Conservation (phyloP, 345 rosid species). For the Pistacia vera region DNA sequence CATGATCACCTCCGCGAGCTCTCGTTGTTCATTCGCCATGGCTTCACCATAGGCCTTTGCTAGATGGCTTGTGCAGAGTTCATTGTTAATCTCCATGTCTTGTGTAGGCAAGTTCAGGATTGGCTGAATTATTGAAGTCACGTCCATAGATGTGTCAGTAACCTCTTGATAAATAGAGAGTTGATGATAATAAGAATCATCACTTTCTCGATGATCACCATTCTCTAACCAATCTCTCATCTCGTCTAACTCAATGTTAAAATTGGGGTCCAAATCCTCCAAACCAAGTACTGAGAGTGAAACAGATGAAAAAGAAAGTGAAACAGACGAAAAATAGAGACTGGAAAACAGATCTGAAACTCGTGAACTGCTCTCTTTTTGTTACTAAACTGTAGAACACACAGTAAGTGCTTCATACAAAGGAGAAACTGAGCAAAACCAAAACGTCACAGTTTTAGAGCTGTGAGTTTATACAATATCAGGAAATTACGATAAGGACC, state of each 20-base stretch:
- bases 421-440: too few relatives aligned
- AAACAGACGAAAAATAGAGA: too few relatives aligned
- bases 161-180: background rate
- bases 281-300: background rate
- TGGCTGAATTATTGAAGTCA: background rate
- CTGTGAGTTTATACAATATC: too few relatives aligned
- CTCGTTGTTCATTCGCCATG: slow-evolving; percentile 11
- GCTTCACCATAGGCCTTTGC: slow-evolving; percentile 26
- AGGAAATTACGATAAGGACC: too few relatives aligned
- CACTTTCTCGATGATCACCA: background rate
- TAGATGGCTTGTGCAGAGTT: slow-evolving; percentile 11
- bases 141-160: background rate
- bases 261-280: background rate
- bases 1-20: slow-evolving; percentile 23
- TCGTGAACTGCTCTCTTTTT: too few relatives aligned
- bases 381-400: too few relatives aligned
- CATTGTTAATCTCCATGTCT: slow-evolving; percentile 6
- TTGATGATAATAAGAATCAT: background rate
- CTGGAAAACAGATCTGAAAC: too few relatives aligned
- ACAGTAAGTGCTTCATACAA: too few relatives aligned
- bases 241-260: slow-evolving; percentile 3
- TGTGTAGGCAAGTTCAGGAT: slow-evolving; percentile 16
- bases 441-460: too few relatives aligned
- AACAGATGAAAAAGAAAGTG: too few relatives aligned
- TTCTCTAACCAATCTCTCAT: slow-evolving; percentile 9